These are phyloP conservation scores for Ceratocystis albifundus DNA, from an alignment of 2,329 filamentous ascomycete genomes.

Conservation along the genomic window DNA sequence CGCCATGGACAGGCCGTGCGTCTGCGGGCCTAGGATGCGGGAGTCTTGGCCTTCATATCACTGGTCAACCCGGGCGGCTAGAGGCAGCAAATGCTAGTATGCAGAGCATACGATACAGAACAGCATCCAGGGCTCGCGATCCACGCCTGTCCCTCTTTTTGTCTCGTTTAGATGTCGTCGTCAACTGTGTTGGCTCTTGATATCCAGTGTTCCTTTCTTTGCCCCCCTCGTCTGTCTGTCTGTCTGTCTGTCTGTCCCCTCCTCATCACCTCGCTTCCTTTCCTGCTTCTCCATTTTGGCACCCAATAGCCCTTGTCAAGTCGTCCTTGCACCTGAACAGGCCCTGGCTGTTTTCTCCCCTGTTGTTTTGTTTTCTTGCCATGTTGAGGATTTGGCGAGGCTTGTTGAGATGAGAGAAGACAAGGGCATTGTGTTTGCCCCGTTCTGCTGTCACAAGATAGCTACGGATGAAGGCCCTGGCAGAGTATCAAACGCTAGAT, in stretches of 20 bases:
- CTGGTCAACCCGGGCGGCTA: neutral
- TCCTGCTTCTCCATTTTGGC: neutral
- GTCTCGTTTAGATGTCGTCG: neutral
- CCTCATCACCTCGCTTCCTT: no score
- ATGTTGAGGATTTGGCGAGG: constrained; percentile 1
- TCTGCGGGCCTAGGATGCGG: neutral
- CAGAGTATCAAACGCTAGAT: neutral
- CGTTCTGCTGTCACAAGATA: neutral
- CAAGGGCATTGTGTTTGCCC: neutral
- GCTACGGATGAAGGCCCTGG: neutral
- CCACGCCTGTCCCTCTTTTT: neutral
- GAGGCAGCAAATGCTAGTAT: neutral
- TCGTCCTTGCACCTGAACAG: neutral
- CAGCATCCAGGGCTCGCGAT: neutral
- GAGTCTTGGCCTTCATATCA: neutral
- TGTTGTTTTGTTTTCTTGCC: neutral
- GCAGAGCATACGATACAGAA: neutral
- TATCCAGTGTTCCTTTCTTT: neutral
- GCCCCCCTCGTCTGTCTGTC: neutral
- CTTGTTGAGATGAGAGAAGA: constrained; percentile 4
- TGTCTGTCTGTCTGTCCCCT: neutral
- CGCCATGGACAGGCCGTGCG: neutral
- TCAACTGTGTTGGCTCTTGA: neutral
- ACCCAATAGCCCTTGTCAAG: neutral
- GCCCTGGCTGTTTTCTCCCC: neutral